These are phyloP conservation scores for Fusarium coffeatum DNA, from an alignment of 2,329 filamentous ascomycete species.

Conservation along the genomic window DNA sequence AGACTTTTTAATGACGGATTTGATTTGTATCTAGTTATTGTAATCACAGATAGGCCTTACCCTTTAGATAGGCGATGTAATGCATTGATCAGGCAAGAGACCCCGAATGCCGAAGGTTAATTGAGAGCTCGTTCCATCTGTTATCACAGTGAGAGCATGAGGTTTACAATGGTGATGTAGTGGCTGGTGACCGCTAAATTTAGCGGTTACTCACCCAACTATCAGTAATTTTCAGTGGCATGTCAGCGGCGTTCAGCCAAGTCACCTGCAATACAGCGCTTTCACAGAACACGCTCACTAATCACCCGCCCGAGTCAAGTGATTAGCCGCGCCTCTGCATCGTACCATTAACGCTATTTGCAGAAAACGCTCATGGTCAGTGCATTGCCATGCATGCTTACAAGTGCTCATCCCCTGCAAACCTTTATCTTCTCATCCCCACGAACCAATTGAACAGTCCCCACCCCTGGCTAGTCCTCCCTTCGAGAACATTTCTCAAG, in stretches of 20 bases:
- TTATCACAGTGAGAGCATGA: neutral
- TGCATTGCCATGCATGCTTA: slow-evolving; percentile 4
- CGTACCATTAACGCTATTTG: slow-evolving; percentile 23
- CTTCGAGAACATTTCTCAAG: slow-evolving; percentile 38
- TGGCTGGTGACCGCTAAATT: neutral
- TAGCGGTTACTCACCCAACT: neutral
- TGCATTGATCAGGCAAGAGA: slow-evolving; percentile 23
- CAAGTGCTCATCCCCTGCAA: slow-evolving; percentile 12
- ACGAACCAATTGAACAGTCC: slow-evolving; percentile 1
- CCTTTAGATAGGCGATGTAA: slow-evolving; percentile 29
- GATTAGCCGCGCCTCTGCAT: slow-evolving; percentile 25
- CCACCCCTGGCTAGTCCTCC: slow-evolving; percentile 21
- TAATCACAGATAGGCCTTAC: slow-evolving; percentile 31
- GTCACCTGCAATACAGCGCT: neutral
- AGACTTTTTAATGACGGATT: slow-evolving; percentile 37
- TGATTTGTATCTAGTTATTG: slow-evolving; percentile 6
- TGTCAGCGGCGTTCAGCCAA: neutral
- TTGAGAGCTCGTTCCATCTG: neutral
- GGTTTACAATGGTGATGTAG: neutral
- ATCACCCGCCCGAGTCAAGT: slow-evolving; percentile 12
- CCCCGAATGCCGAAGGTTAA: slow-evolving; percentile 25
- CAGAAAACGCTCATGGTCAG: slow-evolving; percentile 28
- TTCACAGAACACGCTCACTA: neutral
- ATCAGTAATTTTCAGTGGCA: neutral
- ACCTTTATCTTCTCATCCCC: slow-evolving; percentile 16